Evolutionary conservation across 176 grass and related monocot species (phyloP).

Genomic region (Zoysia japonica): DNA sequence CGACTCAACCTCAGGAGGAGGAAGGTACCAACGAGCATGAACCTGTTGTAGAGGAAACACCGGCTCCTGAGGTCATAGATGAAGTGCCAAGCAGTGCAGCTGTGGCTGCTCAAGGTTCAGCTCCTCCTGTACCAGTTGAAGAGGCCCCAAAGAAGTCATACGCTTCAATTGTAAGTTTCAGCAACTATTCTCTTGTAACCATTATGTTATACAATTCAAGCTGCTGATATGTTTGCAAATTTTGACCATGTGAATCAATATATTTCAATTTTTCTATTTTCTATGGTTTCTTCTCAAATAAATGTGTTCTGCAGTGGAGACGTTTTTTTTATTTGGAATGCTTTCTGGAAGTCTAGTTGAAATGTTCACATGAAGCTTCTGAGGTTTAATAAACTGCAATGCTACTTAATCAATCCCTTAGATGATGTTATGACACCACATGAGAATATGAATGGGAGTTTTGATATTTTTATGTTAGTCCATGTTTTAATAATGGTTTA

Average conservation of each 20-base stretch:
- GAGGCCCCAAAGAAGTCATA: constrained; percentile 92
- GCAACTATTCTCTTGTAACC: not conserved
- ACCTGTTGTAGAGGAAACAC: constrained; percentile 55
- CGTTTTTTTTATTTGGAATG: not conserved
- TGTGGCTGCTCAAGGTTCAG: constrained; percentile 15
- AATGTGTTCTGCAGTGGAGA: too few species aligned
- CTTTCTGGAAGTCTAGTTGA: not conserved
- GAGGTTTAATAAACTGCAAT: constrained; percentile 4
- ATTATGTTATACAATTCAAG: not conserved
- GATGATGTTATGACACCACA: not conserved
- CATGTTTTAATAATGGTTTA: not conserved
- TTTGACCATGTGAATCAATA: not conserved
- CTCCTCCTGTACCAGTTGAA: constrained; percentile 31
- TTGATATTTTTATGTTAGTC: not conserved
- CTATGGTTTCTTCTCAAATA: not conserved
- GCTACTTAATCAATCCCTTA: not conserved
- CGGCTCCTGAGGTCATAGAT: constrained; percentile 52
- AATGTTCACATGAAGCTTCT: constrained; percentile 10
- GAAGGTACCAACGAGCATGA: constrained; percentile 37
- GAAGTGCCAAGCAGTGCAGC: constrained; percentile 50
- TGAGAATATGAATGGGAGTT: not conserved
- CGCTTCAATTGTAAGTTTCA: constrained; percentile 83
- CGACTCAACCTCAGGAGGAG: constrained; percentile 16
- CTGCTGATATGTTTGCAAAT: not conserved
- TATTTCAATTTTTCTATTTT: not conserved